These are phyloP conservation scores for Aspergillus homomorphus DNA, from an alignment of 495 filamentous ascomycete genomes.

Conservation along the genomic window DNA sequence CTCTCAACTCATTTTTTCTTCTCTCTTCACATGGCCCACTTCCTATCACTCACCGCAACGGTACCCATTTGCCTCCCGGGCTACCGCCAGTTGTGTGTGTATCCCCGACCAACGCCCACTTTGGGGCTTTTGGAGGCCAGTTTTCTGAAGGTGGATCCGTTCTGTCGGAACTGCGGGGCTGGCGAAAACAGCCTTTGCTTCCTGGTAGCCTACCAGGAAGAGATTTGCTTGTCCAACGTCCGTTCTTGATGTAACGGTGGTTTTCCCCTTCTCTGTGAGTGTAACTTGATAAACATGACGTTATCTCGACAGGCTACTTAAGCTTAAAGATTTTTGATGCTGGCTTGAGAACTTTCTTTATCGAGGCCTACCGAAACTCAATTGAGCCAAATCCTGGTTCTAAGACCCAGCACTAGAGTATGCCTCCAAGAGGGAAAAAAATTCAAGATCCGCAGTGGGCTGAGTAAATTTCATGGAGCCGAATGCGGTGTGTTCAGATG, in stretches of 20 bases:
- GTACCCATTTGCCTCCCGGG: constrained; percentile 13
- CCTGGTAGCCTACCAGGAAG: not conserved
- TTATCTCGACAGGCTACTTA: too few species aligned
- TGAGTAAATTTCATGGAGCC: constrained; percentile 16
- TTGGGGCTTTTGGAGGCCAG: not conserved
- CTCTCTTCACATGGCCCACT: constrained; percentile 3
- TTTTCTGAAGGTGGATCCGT: constrained; percentile 13
- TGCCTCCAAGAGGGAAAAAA: not conserved
- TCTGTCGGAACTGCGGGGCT: constrained; percentile 18
- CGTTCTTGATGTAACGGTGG: too few species aligned
- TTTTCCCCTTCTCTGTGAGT: not conserved
- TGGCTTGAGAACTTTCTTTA: too few species aligned
- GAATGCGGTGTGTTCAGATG: constrained; percentile 23
- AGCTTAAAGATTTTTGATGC: too few species aligned
- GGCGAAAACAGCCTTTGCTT: not conserved
- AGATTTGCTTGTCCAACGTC: not conserved
- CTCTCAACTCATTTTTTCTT: constrained; percentile 6
- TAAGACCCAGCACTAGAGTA: not conserved
- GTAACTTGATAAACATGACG: not conserved
- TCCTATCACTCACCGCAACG: not conserved
- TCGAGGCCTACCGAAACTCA: not conserved
- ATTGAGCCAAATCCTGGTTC: not conserved
- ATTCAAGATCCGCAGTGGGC: constrained; percentile 26
- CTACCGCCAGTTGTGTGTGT: constrained; percentile 13
- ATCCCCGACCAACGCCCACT: not conserved